Evolutionary conservation across 108 stramenopile species (phyloP).

Genomic region (Halocafeteria seosinensis): DNA sequence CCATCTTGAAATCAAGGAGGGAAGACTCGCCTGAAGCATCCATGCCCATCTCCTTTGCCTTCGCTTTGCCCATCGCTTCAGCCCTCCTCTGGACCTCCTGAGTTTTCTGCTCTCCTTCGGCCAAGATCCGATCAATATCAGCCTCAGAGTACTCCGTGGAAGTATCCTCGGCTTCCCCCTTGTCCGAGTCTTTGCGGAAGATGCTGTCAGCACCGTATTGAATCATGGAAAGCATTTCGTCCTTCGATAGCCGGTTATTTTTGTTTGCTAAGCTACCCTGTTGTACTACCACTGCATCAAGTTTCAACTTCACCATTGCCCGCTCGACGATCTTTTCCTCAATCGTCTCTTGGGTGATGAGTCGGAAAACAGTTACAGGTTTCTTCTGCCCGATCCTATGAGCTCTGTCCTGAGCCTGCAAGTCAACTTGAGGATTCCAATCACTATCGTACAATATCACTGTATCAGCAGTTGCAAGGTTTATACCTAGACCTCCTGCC

Average conservation of each 20-base stretch:
- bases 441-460: constrained; percentile 70
- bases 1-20: constrained; percentile 79
- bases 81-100: constrained; percentile 78
- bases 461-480: constrained; percentile 59
- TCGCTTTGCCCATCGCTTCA: constrained; percentile 77
- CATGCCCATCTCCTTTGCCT: constrained; percentile 19
- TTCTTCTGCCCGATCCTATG: constrained; percentile 73
- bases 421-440: constrained; percentile 90
- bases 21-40: no score
- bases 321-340: constrained; percentile 63
- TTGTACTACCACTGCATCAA: constrained; percentile 55
- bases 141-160: constrained; percentile 20
- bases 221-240: constrained; percentile 35
- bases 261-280: constrained; percentile 55
- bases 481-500: constrained; percentile 56
- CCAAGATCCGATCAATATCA: constrained; percentile 60
- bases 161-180: no score
- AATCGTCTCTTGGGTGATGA: constrained; percentile 78
- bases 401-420: constrained; percentile 45
- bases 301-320: constrained; percentile 47
- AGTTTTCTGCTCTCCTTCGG: constrained; percentile 61
- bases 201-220: constrained; percentile 41
- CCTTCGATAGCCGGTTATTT: constrained; percentile 39
- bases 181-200: constrained; percentile 23
- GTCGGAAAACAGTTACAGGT: constrained; percentile 70